Percentiles rank a stretch among this genome's conserved stretches.
Evolutionary conservation across 352 stramenopile species (phyloP).

Genomic region (Paralagenidium karlingii): DNA sequence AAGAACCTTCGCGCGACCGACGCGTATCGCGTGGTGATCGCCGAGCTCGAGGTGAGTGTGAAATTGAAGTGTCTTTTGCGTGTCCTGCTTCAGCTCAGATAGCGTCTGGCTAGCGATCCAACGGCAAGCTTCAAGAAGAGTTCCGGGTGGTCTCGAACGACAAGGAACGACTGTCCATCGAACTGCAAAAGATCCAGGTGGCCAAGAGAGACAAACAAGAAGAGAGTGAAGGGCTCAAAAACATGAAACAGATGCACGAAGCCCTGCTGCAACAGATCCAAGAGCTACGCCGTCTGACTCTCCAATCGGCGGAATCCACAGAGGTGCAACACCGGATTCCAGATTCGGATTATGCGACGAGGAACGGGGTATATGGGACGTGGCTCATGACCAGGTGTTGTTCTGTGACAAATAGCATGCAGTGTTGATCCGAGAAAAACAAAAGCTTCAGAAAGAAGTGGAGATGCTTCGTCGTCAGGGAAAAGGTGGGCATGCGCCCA

Average conservation of each 20-base stretch:
- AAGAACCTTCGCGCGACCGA: constrained; percentile 4
- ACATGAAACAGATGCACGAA: constrained; percentile 21
- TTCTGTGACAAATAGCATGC: too few relatives aligned
- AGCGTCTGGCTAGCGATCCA: too few relatives aligned
- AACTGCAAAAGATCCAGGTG: neutral
- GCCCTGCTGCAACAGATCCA: constrained; percentile 23
- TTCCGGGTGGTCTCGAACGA: neutral
- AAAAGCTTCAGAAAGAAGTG: constrained; percentile 3
- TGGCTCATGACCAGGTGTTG: too few relatives aligned
- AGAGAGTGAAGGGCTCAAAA: neutral
- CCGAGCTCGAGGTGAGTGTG: constrained; percentile 1
- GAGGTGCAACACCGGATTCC: too few relatives aligned
- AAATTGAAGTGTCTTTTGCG: too few relatives aligned
- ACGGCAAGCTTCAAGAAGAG: neutral
- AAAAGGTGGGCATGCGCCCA: neutral
- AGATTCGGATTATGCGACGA: too few relatives aligned
- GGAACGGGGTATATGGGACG: too few relatives aligned
- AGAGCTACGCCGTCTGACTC: constrained; percentile 20
- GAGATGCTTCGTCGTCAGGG: neutral
- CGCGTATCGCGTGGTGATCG: constrained; percentile 2
- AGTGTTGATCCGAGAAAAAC: neutral
- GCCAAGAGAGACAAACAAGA: neutral
- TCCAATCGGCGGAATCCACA: too few relatives aligned
- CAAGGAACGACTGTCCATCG: neutral
- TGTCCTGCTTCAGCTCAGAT: too few relatives aligned